These are phyloP conservation scores for Gynostemma pentaphyllum DNA, from an alignment of 306 rosid genomes.

Conservation along the genomic window DNA sequence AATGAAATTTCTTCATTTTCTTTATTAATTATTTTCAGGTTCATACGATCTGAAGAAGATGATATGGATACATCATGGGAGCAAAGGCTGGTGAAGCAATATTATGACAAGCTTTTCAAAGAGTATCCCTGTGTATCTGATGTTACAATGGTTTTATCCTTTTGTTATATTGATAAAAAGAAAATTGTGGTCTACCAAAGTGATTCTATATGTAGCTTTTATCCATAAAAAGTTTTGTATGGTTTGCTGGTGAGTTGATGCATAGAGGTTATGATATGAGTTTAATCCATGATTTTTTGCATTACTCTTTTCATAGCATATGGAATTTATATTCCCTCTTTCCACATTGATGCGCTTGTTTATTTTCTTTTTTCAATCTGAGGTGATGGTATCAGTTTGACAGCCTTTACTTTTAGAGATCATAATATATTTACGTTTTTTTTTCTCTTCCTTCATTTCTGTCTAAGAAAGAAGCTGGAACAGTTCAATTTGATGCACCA, in stretches of 20 bases:
- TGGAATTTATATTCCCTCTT: too few species aligned
- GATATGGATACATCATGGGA: slow-evolving; percentile 88
- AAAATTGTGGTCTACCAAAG: not conserved
- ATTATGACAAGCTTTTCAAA: slow-evolving; percentile 84
- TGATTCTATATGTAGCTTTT: not conserved
- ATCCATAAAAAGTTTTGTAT: too few species aligned
- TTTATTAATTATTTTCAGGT: slow-evolving; percentile 23
- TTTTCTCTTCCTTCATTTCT: too few species aligned
- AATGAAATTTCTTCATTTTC: not conserved
- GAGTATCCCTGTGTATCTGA: slow-evolving; percentile 62
- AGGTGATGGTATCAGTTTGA: too few species aligned
- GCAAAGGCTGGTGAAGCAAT: slow-evolving; percentile 92
- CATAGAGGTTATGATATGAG: too few species aligned
- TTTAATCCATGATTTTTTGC: too few species aligned
- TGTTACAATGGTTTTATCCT: not conserved
- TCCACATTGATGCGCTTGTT: not conserved
- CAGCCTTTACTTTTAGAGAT: too few species aligned
- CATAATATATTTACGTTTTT: too few species aligned
- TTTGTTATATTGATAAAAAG: not conserved
- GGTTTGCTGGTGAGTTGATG: too few species aligned
- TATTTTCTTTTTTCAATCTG: too few species aligned
- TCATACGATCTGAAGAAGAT: slow-evolving; percentile 91
- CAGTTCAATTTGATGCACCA: not conserved
- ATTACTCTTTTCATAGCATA: too few species aligned
- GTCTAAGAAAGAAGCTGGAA: not conserved